Evolutionary conservation across 305 asterid species (phyloP).

Genomic region (Fraxinus albicans): DNA sequence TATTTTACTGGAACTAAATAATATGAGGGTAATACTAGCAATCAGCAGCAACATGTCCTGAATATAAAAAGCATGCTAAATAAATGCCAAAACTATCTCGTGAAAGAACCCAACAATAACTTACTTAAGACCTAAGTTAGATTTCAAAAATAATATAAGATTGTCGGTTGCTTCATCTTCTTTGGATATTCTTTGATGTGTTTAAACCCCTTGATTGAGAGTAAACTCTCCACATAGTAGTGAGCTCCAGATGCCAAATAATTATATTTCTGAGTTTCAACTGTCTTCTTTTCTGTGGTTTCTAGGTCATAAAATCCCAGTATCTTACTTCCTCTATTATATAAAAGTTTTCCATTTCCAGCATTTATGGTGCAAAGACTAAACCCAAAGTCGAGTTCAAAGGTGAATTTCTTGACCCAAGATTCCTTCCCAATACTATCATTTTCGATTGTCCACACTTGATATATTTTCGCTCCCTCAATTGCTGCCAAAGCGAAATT

Average conservation of each 20-base stretch:
- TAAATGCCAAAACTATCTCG: background rate
- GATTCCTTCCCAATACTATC: background rate
- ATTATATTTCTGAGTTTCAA: background rate
- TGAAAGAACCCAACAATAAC: background rate
- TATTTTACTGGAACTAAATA: too few species aligned
- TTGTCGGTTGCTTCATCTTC: background rate
- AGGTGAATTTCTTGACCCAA: conserved; percentile 9
- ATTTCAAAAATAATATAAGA: background rate
- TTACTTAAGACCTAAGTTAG: background rate
- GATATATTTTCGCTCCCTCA: background rate
- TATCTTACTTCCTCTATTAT: background rate
- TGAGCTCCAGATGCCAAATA: background rate
- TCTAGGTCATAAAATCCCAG: background rate
- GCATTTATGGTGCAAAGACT: background rate
- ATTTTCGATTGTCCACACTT: conserved; percentile 12
- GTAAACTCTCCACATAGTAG: background rate
- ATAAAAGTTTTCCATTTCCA: conserved; percentile 5
- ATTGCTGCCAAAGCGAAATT: background rate
- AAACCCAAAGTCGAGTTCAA: background rate
- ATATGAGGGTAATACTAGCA: background rate
- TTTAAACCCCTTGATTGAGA: background rate
- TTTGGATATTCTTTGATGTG: background rate
- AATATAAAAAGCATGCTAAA: background rate
- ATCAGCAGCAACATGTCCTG: background rate
- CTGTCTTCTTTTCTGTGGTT: background rate